Base-by-base conservation (phyloP, 306 rosid species). In the Cajanus cajan region DNA sequence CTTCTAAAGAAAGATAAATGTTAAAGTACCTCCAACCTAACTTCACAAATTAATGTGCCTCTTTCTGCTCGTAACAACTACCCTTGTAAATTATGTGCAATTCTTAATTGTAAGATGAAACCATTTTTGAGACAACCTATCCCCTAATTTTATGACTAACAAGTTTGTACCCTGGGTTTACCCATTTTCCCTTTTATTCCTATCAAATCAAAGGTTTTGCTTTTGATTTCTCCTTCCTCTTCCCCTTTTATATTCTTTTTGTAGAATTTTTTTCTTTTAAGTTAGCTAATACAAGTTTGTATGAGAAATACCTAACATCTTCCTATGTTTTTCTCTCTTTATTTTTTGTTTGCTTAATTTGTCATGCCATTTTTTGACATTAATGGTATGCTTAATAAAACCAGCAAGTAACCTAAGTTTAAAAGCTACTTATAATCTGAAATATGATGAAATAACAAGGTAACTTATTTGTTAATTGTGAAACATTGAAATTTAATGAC, bases 31-130 rank as follows among this genome's bases (percentile, higher is more conserved):
- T 66, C 37, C 68, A 73, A 67, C 71, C 8, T 73, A 25, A 68
- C 21, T 79, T n/a, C 18, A 65, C n/a, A n/a, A n/a, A n/a, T 4
- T 7, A 59, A 25, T 16, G 69, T 45, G 77, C 66, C 58, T 45
- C 34, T 22, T 57, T 44, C 69, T 44, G 57, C 11, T 57, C 22
- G 48, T 21, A 6, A 19, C 13, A 36, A 24, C 31, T 28, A 28
- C 19, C 69, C 78, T 74, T 68, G 84, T 83, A 74, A 77, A 79
- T 67, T 78, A 47, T 71, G 39, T 65, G 76, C 77, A 51, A 54
- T 76, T 84, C 79, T 58, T n/a, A n/a, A 28, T 28, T 61, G 25
- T 33, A 68, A 74, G 50, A 37, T 41, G 59, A 58, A 66, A 59
- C 37, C 73, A 47, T 83, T 83, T 70, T 76, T 82, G 55, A 57